Evolutionary conservation across 768 basidiomycete genomes (phyloP).

Genomic region (Pisolithus albus): DNA sequence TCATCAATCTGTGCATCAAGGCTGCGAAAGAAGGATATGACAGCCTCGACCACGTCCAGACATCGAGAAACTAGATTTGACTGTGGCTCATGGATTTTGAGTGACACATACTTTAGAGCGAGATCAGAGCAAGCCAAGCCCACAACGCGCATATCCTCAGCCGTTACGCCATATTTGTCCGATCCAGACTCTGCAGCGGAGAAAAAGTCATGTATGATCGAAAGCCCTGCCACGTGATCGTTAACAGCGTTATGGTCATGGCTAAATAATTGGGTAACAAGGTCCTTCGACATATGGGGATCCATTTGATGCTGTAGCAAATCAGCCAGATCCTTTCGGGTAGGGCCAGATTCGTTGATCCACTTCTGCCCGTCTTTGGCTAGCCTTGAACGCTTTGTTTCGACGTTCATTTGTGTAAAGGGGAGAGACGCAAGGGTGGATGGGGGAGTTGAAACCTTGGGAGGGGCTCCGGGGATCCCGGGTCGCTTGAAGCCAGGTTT

Average conservation of each 20-base stretch:
- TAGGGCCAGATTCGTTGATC: conserved; percentile 81
- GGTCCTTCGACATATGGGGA: conserved; percentile 65
- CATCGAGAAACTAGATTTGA: conserved; percentile 85
- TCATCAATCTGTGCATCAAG: conserved; percentile 78
- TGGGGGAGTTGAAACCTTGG: conserved; percentile 30
- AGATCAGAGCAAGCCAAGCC: conserved; percentile 87
- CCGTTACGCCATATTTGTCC: conserved; percentile 40
- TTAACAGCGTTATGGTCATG: conserved; percentile 94
- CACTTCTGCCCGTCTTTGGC: conserved; percentile 74
- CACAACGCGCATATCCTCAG: conserved; percentile 49
- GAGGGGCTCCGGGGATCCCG: conserved; percentile 23
- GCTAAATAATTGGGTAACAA: conserved; percentile 79
- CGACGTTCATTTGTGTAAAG: conserved; percentile 26
- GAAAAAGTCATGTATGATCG: conserved; percentile 71
- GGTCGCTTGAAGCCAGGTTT: conserved; percentile 43
- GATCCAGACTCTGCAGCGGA: conserved; percentile 48
- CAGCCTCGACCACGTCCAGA: conserved; percentile 76
- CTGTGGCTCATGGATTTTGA: conserved; percentile 85
- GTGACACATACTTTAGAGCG: conserved; percentile 86
- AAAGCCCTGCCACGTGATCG: conserved; percentile 78
- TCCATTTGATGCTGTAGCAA: conserved; percentile 90
- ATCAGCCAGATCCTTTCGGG: conserved; percentile 82
- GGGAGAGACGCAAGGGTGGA: conserved; percentile 28
- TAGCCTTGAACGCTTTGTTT: conserved; percentile 56
- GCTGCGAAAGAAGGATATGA: conserved; percentile 67